Evolutionary conservation across 352 stramenopile species (phyloP), one percentile per base, ranked within the genome.

Genomic region (Globisporangium solare): DNA sequence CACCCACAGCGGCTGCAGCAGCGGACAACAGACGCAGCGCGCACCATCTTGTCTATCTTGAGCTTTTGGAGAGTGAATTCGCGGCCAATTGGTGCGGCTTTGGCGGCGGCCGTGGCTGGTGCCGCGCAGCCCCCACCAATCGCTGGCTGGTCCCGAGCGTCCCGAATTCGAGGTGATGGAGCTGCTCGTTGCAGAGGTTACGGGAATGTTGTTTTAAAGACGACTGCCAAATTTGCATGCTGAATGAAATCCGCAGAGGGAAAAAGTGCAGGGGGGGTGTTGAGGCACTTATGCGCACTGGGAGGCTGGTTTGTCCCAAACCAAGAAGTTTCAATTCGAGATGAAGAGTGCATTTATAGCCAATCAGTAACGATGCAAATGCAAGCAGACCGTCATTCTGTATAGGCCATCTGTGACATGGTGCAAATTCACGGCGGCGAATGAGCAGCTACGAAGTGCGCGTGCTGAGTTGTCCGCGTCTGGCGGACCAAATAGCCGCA

Each of bases 11-110:
- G n/a, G n/a, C n/a, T n/a, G n/a, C n/a, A n/a, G n/a, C n/a, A n/a
- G n/a, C n/a, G n/a, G n/a, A n/a, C n/a, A n/a, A n/a, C n/a, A n/a
- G n/a, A n/a, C n/a, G n/a, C n/a, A n/a, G 17, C 17, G 3, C 48
- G 15, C 32, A 62, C 56, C 56, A 62, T 62, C 56, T 62, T 62
- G 56, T 62, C 56, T 62, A 45, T 62, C 41, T 62, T 57, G 56
- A 62, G 56, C 47, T 56, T 50, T 62, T 62, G 56, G 56, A 62
- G 56, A 62, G 47, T 52, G 45, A 60, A 60, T 31, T 60, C 31
- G 43, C 51, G 51, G 39, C 22, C 5, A 20, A 49, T 50, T 27
- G 7, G 18, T 35, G 51, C 48, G 24, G 45, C 45, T 12, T 47
- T 13, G 18, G 21, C 21, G 11, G 35, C 32, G 32, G 32, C 8